These are phyloP conservation scores for Berkeleyomyces basicola DNA, from an alignment of 2,329 filamentous ascomycete species.

Conservation along the genomic window DNA sequence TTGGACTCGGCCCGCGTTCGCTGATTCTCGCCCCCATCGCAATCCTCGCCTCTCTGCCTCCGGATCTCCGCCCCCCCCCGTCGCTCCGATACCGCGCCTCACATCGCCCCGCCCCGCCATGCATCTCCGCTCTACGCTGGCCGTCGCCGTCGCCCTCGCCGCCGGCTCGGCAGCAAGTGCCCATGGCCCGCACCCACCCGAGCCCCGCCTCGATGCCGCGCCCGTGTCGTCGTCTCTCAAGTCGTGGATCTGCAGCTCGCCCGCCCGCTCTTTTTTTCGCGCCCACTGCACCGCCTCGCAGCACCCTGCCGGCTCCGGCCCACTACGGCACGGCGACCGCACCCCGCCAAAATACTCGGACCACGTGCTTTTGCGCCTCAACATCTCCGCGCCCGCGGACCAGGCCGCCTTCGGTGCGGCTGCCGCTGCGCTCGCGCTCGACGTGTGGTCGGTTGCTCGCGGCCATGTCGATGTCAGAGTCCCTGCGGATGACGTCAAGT, in stretches of 20 bases:
- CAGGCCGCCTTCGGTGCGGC: conserved; percentile 56
- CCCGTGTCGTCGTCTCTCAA: background rate
- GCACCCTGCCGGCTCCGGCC: background rate
- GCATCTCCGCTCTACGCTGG: background rate
- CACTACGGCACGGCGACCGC: background rate
- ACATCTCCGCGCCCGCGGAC: conserved; percentile 49
- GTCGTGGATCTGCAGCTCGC: background rate
- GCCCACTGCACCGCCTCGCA: background rate
- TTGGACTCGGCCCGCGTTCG: too few relatives aligned
- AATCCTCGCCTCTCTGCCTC: background rate
- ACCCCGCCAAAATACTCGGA: conserved; percentile 41
- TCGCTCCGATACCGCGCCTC: background rate
- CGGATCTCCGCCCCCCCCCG: background rate
- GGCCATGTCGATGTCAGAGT: conserved; percentile 76
- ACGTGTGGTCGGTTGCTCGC: conserved; percentile 74
- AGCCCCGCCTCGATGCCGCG: background rate
- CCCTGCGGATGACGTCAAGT: conserved; percentile 57
- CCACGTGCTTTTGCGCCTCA: conserved; percentile 83
- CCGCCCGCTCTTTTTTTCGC: background rate
- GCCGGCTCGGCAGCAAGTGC: background rate
- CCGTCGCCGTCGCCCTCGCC: background rate
- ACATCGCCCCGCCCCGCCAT: background rate
- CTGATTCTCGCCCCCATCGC: too few relatives aligned
- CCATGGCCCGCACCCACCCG: background rate
- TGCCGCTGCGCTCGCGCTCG: conserved; percentile 58